phyloP scores from a whole-genome alignment of 2,329 filamentous ascomycete species.

The Fusarium luffae region DNA sequence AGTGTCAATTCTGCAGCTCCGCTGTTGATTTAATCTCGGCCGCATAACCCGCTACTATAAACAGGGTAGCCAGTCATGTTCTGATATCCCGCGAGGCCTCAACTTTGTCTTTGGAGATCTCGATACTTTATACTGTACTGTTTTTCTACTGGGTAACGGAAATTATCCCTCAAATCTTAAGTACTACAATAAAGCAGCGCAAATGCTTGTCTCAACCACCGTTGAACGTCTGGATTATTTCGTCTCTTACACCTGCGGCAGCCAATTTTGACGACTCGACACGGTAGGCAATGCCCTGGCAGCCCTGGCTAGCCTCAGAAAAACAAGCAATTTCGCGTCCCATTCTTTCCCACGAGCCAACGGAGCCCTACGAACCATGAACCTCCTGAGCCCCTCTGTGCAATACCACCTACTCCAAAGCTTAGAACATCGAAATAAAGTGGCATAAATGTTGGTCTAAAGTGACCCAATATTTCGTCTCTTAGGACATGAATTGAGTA shows the following conservation, averaged over 20 bases:
- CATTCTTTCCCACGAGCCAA: conserved; percentile 10
- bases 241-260: neutral
- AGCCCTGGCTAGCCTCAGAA: neutral
- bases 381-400: conserved; percentile 11
- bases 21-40: conserved; percentile 45
- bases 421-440: no score
- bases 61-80: conserved; percentile 36
- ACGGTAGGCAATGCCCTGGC: neutral
- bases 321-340: conserved; percentile 35
- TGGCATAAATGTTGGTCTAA: no score
- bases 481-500: no score
- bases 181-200: neutral
- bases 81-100: conserved; percentile 1
- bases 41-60: conserved; percentile 45
- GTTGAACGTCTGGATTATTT: neutral
- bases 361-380: neutral
- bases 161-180: neutral
- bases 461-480: no score
- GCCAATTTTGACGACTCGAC: neutral
- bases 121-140: neutral
- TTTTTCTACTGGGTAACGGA: neutral
- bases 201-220: neutral
- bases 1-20: conserved; percentile 27
- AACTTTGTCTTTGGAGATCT: conserved; percentile 5
- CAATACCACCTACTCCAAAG: no score